Evolutionary conservation across 139 green algal species (phyloP), one percentile per base, ranked within the genome.

Genomic region (Chlorella sp.): DNA sequence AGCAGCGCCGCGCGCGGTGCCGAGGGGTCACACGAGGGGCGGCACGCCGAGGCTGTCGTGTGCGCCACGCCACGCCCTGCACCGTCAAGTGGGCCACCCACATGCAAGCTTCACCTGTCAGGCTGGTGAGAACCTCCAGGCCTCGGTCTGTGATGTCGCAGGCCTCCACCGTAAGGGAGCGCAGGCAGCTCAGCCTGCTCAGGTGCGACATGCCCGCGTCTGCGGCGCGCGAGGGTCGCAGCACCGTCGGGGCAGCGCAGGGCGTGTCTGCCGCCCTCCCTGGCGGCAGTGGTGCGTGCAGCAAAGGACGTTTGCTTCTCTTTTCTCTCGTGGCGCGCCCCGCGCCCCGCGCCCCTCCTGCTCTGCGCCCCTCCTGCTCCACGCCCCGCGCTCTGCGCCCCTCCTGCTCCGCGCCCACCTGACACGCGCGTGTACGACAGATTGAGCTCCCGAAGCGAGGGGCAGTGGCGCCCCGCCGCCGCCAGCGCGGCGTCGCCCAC

Each of bases 111-210:
- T 59, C 19, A 38, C 42, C 41, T 31, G 60, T 71, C 19, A 77
- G 60, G 43, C 25, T 9, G 29, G 31, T 8, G 45, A 77, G 56
- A 33, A 77, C 60, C 8, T 36, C 31, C 17, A 76, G 70, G 5
- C 70, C 55, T n/a, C 41, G 29, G 68, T 86, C 73, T 11, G 50
- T 59, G 21, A 84, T 40, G 1, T 45, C 14, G 56, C 73, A 82
- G 43, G 60, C 80, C 62, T 84, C 77, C 50, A 84, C 45, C 40
- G 56, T 82, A 2, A 84, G 56, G 38, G 40, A 11, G 4, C 38
- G 9, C 36, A 70, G 58, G 58, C 61, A 38, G 7, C 14, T 21
- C 19, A 77, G 71, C 19, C 12, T 11, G 42, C 31, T 40, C 15
- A 70, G 56, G n/a, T 70, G 17, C 12, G 31, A 53, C 71, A 77